A percentile compares a stretch with the other conserved stretches of the same genome.
These are phyloP conservation scores for Kwoniella botswanensis DNA, from an alignment of 768 basidiomycete species.

Conservation along the genomic window DNA sequence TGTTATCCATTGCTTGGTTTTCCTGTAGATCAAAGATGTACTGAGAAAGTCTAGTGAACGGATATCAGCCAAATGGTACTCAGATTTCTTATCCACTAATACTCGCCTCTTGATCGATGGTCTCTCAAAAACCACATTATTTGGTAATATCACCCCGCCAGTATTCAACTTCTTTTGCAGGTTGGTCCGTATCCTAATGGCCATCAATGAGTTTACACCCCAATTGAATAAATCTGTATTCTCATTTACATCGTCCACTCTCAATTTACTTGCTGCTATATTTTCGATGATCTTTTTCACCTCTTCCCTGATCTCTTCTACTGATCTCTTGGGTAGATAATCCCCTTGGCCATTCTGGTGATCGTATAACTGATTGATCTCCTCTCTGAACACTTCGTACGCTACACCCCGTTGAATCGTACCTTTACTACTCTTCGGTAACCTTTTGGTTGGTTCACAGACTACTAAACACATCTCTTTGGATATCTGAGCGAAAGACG, in stretches of 20 bases:
- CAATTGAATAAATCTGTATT: constrained; percentile 54
- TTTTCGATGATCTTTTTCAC: constrained; percentile 17
- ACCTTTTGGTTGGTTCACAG: constrained; percentile 1
- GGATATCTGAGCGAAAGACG: constrained; percentile 52
- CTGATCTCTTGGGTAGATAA: constrained; percentile 11
- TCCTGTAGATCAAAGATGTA: constrained; percentile 43
- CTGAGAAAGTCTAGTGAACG: constrained; percentile 23
- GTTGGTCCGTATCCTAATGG: constrained; percentile 44
- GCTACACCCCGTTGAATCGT: constrained; percentile 55
- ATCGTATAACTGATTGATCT: constrained; percentile 47
- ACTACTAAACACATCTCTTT: constrained; percentile 51
- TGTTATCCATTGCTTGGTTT: not conserved
- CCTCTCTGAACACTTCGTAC: constrained; percentile 48
- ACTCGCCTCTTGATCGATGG: constrained; percentile 41
- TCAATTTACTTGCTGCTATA: constrained; percentile 10
- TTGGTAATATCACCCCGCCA: constrained; percentile 28
- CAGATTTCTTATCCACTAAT: not conserved
- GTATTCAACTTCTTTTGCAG: constrained; percentile 41
- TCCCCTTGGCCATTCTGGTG: not conserved
- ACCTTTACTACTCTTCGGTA: constrained; percentile 58
- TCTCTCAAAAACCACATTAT: constrained; percentile 55
- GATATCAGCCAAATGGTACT: too few relatives aligned
- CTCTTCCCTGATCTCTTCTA: constrained; percentile 25
- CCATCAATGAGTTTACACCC: constrained; percentile 56
- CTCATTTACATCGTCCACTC: constrained; percentile 18